Evolutionary conservation across 768 basidiomycete species (phyloP), one percentile per base, ranked within the genome.

Genomic region (Xerocomellus amylosporus): DNA sequence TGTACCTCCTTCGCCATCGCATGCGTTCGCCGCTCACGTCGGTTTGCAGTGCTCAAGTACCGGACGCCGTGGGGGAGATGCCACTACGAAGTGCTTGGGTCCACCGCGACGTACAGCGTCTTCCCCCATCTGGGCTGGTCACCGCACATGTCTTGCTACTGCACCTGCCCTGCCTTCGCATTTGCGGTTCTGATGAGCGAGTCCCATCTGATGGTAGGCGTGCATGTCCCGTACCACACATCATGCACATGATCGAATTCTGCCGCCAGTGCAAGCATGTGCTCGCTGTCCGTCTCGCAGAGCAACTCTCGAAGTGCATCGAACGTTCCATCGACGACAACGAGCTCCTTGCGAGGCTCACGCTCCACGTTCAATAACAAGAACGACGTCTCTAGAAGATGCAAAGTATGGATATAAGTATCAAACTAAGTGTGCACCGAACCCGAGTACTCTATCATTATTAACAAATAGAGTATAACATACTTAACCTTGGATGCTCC

Each of bases 241-340:
- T 54, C 46, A 22, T 24, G 3, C 37, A 8, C 9, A n/a, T 46
- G 46, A 49, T 49, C 54, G 33, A 41, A 47, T 24, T 59, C 33
- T 13, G n/a, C 43, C 15, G 6, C 38, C 38, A 92, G 90, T 93
- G 90, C 64, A 92, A 93, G 66, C 90, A 93, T 66, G 68, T 89
- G 3, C 75, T 93, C 24, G 90, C 90, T 3, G 77, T 80, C 13
- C 72, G 76, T 14, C 72, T 93, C 14, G 86, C 87, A 3, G 69
- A 79, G 26, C 79, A 76, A 48, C 67, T 89, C 46, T 73, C 72
- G 4, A 75, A 74, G 50, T 83, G 76, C 55, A 61, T 81, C 36
- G 78, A 85, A 49, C 79, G 82, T 20, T 69, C 75, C 33, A 66
- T 80, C 42, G 68, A 64, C 24, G 64, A 69, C 4, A 76, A 82